Evolutionary conservation across 2,329 filamentous ascomycete species (phyloP), one percentile per base, ranked within the genome.

Genomic region (Pseudonectria foliicola): DNA sequence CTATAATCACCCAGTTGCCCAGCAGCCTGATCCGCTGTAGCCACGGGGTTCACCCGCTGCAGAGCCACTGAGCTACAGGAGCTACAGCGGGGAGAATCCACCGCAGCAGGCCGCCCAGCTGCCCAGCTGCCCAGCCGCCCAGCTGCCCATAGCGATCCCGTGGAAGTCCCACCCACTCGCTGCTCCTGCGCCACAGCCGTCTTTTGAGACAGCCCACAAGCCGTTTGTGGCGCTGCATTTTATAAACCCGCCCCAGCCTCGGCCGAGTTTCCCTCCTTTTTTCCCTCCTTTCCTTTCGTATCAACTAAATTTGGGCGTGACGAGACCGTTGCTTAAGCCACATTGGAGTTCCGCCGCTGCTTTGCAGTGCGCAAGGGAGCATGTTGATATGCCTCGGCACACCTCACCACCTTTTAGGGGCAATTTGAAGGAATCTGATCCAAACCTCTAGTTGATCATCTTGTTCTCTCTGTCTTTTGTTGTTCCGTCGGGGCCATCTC

Each of bases 221-320:
- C 25, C 13, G 11, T n/a, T 15, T 31, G 29, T 31, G 25, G 21
- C 32, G 7, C 25, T 24, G 33, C 33, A 26, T 10, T 13, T 13
- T 29, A 29, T 29, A 23, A 26, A 11, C n/a, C 11, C 21, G n/a
- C 26, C 13, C 31, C 10, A n/a, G 23, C 30, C 35, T 13, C 27
- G 13, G n/a, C 10, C 23, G 8, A 7, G 32, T 47, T 44, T 44
- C 34, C 33, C 26, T 39, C 34, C 35, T 46, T 35, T 43, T 37
- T 53, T 51, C 38, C 43, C 50, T 53, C 59, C 51, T 31, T 27
- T 46, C 13, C 67, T 63, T 64, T 73, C 70, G 59, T 62, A 76
- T 73, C 78, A 85, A 86, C 81, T 86, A 86, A 77, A 54, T 76
- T 75, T 80, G 81, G 79, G 76, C 60, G 70, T 82, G 82, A 88